phyloP scores from a whole-genome alignment of 768 basidiomycete genomes.

The Collybia sordida region DNA sequence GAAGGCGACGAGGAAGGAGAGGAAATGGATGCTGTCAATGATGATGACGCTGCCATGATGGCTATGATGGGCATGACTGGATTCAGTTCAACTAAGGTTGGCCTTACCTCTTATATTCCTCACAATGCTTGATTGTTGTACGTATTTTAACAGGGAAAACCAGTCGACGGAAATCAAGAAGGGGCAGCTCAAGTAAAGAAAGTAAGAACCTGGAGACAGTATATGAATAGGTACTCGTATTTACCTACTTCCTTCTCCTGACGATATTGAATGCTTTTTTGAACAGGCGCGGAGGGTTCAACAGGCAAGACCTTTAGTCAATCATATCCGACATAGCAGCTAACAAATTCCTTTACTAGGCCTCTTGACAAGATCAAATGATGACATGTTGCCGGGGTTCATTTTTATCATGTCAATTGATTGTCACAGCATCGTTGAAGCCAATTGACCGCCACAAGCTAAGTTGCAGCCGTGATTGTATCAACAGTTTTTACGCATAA shows the following conservation, averaged over 20 bases:
- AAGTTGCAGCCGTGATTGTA: slow-evolving; percentile 2
- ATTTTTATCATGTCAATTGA: background rate
- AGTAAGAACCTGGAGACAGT: slow-evolving; percentile 91
- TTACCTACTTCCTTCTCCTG: background rate
- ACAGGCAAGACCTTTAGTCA: slow-evolving; percentile 49
- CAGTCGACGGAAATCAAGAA: slow-evolving; percentile 81
- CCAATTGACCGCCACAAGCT: background rate
- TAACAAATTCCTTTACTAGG: slow-evolving; percentile 33
- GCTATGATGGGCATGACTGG: slow-evolving; percentile 86
- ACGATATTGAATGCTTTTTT: slow-evolving; percentile 11
- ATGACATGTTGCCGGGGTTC: background rate
- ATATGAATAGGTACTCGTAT: slow-evolving; percentile 86
- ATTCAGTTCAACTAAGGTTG: slow-evolving; percentile 89
- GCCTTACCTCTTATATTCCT: slow-evolving; percentile 7
- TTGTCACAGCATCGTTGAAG: background rate
- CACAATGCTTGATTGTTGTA: background rate
- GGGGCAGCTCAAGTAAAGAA: slow-evolving; percentile 70
- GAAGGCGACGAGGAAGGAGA: slow-evolving; percentile 43
- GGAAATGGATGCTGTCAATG: slow-evolving; percentile 53
- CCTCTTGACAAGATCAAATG: slow-evolving; percentile 96
- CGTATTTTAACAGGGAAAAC: slow-evolving; percentile 63
- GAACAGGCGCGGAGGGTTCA: slow-evolving; percentile 78
- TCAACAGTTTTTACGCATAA: slow-evolving; percentile 12
- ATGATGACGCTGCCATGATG: slow-evolving; percentile 82
- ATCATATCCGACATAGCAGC: slow-evolving; percentile 1